phyloP scores from a whole-genome alignment of 1,284 basidiomycete species.

The Entoloma clypeatum region DNA sequence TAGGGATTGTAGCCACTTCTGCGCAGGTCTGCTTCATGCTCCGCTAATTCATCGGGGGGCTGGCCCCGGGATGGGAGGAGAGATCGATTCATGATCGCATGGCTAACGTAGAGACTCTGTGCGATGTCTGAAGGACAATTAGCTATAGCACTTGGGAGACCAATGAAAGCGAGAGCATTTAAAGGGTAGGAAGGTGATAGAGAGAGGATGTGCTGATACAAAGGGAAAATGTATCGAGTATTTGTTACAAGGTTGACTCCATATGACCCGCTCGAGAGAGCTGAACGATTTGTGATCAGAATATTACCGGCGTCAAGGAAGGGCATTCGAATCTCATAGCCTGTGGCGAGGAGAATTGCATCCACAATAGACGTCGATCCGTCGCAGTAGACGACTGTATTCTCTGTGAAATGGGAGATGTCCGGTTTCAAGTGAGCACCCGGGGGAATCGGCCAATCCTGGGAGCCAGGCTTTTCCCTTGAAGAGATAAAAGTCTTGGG shows the following conservation, averaged over 20 bases:
- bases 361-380: conserved; percentile 42
- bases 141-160: conserved; percentile 38
- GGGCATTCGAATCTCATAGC: conserved; percentile 50
- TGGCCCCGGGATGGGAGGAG: conserved; percentile 38
- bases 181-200: conserved; percentile 43
- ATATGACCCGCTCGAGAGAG: conserved; percentile 25
- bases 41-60: conserved; percentile 39
- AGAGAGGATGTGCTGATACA: conserved; percentile 51
- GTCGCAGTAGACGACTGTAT: conserved; percentile 45
- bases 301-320: conserved; percentile 43
- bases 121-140: conserved; percentile 51
- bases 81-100: conserved; percentile 40
- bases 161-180: conserved; percentile 52
- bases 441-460: conserved; percentile 28
- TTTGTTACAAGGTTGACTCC: conserved; percentile 40
- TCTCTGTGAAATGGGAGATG: conserved; percentile 44
- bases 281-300: conserved; percentile 25
- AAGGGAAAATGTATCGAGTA: conserved; percentile 50
- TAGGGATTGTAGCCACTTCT: conserved; percentile 45
- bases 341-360: conserved; percentile 48
- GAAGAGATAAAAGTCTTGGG: conserved; percentile 18
- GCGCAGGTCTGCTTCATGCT: conserved; percentile 37
- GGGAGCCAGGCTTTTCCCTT: conserved; percentile 24
- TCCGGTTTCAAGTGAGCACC: conserved; percentile 34
- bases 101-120: conserved; percentile 44